A percentile compares a stretch with the other conserved stretches of the same genome.
Evolutionary conservation across 1,139 yeast species (phyloP).

Genomic region (Zygoascus meyerae): DNA sequence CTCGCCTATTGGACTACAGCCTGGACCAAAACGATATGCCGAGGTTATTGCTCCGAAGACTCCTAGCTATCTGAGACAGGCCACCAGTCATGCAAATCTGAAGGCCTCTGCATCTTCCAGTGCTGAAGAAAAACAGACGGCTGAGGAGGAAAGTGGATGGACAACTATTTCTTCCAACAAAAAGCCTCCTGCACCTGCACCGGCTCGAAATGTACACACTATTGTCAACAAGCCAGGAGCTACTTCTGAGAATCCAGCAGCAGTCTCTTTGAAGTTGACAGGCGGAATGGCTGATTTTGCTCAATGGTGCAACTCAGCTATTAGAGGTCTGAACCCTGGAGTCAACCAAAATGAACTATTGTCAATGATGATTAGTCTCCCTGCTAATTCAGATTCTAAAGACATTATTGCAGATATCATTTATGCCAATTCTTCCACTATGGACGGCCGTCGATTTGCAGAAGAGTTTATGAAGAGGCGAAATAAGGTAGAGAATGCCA

Average conservation of each 20-base stretch:
- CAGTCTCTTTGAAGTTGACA: constrained; percentile 27
- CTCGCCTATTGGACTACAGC: background rate
- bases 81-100: background rate
- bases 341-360: constrained; percentile 60
- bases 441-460: constrained; percentile 95
- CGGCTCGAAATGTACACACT: constrained; percentile 7
- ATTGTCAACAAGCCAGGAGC: constrained; percentile 15
- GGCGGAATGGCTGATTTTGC: constrained; percentile 53
- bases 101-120: constrained; percentile 11
- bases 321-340: constrained; percentile 63
- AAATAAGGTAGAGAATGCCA: constrained; percentile 41
- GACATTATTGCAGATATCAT: constrained; percentile 91
- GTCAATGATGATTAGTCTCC: constrained; percentile 74
- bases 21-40: constrained; percentile 15
- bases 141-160: background rate
- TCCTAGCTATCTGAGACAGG: background rate
- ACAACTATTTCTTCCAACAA: constrained; percentile 14
- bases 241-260: constrained; percentile 16
- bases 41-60: constrained; percentile 12
- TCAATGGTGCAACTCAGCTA: constrained; percentile 75
- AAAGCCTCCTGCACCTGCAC: constrained; percentile 2
- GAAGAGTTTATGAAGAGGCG: constrained; percentile 80
- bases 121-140: constrained; percentile 2
- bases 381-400: constrained; percentile 62
- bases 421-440: constrained; percentile 80